Evolutionary conservation across 169 alveolate species (phyloP), one percentile per base, ranked within the genome.

Genomic region (Miamiensis avidus): DNA sequence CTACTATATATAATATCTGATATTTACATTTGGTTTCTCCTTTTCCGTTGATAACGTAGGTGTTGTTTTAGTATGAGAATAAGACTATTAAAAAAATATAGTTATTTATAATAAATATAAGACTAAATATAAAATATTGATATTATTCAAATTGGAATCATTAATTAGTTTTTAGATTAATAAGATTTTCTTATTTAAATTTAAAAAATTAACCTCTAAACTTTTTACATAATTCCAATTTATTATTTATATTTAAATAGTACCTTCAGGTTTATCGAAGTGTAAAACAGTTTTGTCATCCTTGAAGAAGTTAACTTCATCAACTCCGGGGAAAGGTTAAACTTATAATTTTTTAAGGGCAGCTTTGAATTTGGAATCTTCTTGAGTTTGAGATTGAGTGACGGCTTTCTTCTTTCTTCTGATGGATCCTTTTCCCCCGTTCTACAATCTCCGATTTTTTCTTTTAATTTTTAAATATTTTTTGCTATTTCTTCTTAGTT

Each of bases 401-500:
- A 95, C 98, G 81, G 93, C 95, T 95, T 97, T 97, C 87, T 96
- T 93, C 96, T 97, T 98, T 89, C 99, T 95, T 84, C 99, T 94
- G 49, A 97, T 98, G 65, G 99, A 95, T 25, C 99, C 99, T 86
- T 98, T 98, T 65, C 99, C 99, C 25, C 99, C 99, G 97, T 96
- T 87, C 97, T 94, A 87, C 96, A 92, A 73, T 95, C 96, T 31
- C 98, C 99, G 93, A 97, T 91, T 74, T 97, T 96, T 74, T 96
- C 98, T 76, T 98, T 93, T 78, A 98, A 98, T 84, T 96, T 98
- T 64, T 94, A 4, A 20, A 49, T 98, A 74, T 99, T 97, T 27
- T 99, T 99, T 75, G 87, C 92, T 64, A 91, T 84, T 64, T 92
- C 93, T 82, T 92, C 94, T 82, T 93, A 91, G 32, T 97, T 99